Conservation (phyloP, 2,329 filamentous ascomycete species). For the Penicillium sclerotigenum region DNA sequence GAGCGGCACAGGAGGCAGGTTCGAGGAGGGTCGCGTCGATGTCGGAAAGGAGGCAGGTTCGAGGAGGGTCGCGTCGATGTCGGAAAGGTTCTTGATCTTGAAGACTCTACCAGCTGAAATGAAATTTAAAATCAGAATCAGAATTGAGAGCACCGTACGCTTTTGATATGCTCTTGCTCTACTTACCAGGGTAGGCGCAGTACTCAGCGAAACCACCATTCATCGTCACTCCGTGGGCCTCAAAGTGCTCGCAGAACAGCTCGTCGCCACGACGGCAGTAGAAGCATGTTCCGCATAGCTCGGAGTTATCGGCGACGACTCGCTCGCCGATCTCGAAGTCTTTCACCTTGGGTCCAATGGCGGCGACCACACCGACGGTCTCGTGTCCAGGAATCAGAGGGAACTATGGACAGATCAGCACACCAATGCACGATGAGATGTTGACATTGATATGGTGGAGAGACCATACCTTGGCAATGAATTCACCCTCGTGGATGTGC, state of each 20-base stretch:
- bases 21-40: constrained; percentile 69
- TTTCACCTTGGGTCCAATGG: constrained; percentile 57
- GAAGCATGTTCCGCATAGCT: constrained; percentile 69
- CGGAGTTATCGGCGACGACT: constrained; percentile 54
- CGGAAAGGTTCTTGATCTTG: constrained; percentile 63
- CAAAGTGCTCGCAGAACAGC: constrained; percentile 66
- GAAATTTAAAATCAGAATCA: neutral
- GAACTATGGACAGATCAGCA: constrained; percentile 44
- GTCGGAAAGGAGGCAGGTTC: constrained; percentile 69
- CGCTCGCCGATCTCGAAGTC: constrained; percentile 61
- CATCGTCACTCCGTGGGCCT: constrained; percentile 57
- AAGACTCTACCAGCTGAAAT: constrained; percentile 56
- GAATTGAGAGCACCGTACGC: neutral
- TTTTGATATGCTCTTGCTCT: neutral
- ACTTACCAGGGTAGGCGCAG: constrained; percentile 49
- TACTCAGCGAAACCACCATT: constrained; percentile 73
- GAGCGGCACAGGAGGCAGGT: constrained; percentile 68
- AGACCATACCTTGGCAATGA: constrained; percentile 51
- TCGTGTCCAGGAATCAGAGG: constrained; percentile 67
- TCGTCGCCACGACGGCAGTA: constrained; percentile 67
- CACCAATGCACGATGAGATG: neutral
- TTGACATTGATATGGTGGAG: neutral
- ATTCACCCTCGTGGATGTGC: constrained; percentile 63
- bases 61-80: constrained; percentile 67
- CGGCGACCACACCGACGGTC: constrained; percentile 63